Evolutionary conservation across 805 yeast genomes (phyloP).

Genomic region (Candida awuae): DNA sequence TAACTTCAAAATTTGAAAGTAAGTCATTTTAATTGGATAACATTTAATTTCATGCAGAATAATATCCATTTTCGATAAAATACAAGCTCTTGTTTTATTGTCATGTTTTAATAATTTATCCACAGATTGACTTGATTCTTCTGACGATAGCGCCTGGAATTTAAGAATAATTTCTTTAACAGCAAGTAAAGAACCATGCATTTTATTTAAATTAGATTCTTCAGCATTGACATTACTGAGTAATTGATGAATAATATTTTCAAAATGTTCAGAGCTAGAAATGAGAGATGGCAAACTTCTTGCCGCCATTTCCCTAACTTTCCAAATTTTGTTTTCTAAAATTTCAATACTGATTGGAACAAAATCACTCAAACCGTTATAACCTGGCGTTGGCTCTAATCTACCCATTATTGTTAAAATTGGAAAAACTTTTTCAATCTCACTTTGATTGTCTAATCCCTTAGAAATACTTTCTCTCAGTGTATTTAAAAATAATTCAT

Average conservation of each 20-base stretch:
- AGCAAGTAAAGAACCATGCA: slow-evolving; percentile 57
- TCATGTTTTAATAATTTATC: background rate
- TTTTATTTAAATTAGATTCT: slow-evolving; percentile 31
- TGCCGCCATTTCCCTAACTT: slow-evolving; percentile 82
- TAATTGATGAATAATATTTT: slow-evolving; percentile 20
- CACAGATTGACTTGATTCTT: background rate
- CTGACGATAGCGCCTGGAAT: slow-evolving; percentile 1
- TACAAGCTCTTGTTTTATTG: background rate
- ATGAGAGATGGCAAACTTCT: slow-evolving; percentile 51
- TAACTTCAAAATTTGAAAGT: slow-evolving; percentile 16
- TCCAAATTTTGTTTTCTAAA: slow-evolving; percentile 59
- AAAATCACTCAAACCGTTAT: slow-evolving; percentile 46
- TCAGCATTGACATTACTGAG: slow-evolving; percentile 5
- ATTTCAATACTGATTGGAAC: slow-evolving; percentile 38
- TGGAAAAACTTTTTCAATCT: slow-evolving; percentile 58
- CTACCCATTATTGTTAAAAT: slow-evolving; percentile 65
- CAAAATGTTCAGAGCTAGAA: slow-evolving; percentile 23
- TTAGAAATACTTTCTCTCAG: slow-evolving; percentile 29
- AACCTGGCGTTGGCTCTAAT: slow-evolving; percentile 52
- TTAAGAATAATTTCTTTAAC: slow-evolving; percentile 29
- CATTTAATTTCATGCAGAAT: slow-evolving; percentile 13
- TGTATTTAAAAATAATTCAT: slow-evolving; percentile 38
- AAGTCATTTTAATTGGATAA: slow-evolving; percentile 19
- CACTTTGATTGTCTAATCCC: slow-evolving; percentile 24
- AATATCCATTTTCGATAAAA: slow-evolving; percentile 16